Conservation (phyloP, 139 green algal genomes). For the Tetradesmus obliquus region DNA sequence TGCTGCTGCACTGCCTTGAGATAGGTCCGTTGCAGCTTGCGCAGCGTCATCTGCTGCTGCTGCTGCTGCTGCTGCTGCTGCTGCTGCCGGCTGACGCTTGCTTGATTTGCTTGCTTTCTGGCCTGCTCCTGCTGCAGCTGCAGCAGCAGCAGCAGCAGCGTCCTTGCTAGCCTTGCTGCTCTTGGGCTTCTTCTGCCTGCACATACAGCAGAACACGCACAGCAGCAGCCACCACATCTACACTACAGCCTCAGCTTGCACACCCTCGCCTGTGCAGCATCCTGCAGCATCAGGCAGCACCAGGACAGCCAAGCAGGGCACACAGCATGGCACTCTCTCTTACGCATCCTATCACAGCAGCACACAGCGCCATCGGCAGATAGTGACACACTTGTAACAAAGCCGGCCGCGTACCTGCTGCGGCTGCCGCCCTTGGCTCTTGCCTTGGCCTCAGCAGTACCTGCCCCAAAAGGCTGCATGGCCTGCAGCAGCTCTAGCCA, state of each 20-base stretch:
- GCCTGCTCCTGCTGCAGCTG: background rate
- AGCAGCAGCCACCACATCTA: background rate
- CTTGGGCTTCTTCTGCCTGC: constrained; percentile 1
- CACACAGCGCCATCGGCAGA: background rate
- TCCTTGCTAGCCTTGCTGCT: background rate
- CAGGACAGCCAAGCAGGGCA: background rate
- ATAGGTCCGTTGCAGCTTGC: background rate
- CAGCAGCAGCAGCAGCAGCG: background rate
- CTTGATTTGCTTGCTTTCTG: background rate
- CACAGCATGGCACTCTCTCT: background rate
- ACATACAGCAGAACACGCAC: background rate
- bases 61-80: constrained; percentile 21
- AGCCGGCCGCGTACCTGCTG: background rate
- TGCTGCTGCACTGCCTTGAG: background rate
- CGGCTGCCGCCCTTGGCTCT: background rate
- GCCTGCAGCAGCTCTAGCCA: constrained; percentile 28
- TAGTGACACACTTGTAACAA: background rate
- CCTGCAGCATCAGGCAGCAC: background rate
- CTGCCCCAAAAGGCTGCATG: constrained; percentile 38
- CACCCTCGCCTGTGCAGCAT: background rate
- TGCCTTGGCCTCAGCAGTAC: background rate
- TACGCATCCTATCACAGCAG: background rate
- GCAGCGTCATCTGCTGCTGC: background rate
- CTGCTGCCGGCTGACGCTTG: background rate
- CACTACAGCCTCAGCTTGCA: too few species aligned